A percentile compares a stretch with the other conserved stretches of the same genome.
phyloP scores from a whole-genome alignment of 2,329 filamentous ascomycete genomes.

The Graphilbum fragrans region DNA sequence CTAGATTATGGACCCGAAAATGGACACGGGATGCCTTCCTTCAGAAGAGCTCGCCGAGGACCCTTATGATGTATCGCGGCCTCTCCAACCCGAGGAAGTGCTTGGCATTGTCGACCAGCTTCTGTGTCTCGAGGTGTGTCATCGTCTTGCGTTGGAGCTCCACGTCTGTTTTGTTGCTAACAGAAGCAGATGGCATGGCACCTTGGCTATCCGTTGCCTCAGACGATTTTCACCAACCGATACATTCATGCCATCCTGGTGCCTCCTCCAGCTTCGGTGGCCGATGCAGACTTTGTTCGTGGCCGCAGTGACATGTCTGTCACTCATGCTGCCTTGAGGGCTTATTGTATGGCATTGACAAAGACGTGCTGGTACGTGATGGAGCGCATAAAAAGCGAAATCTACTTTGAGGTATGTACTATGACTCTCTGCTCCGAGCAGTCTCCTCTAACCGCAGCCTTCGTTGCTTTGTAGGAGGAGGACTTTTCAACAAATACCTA shows the following conservation, averaged over 20 bases:
- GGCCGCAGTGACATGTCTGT: slow-evolving; percentile 32
- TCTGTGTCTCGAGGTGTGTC: slow-evolving; percentile 70
- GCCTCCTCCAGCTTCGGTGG: slow-evolving; percentile 49
- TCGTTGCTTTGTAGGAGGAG: slow-evolving; percentile 53
- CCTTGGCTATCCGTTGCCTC: slow-evolving; percentile 85
- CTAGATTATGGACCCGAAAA: slow-evolving; percentile 97
- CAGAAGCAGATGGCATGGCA: slow-evolving; percentile 81
- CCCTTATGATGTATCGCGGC: slow-evolving; percentile 60
- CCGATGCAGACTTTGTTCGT: slow-evolving; percentile 75
- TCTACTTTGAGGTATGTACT: slow-evolving; percentile 69
- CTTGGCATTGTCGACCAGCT: slow-evolving; percentile 92
- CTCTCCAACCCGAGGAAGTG: slow-evolving; percentile 64
- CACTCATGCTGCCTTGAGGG: slow-evolving; percentile 52
- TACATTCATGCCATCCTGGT: slow-evolving; percentile 78
- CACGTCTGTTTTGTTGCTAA: neutral
- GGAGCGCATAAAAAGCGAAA: slow-evolving; percentile 63
- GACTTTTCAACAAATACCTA: slow-evolving; percentile 93
- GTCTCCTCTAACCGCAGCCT: neutral
- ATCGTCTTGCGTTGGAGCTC: too few relatives aligned
- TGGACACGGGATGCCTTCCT: slow-evolving; percentile 84
- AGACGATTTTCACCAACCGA: slow-evolving; percentile 85
- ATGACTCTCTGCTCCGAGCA: neutral
- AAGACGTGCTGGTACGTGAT: slow-evolving; percentile 77
- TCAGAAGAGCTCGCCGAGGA: slow-evolving; percentile 74
- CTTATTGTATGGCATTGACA: slow-evolving; percentile 75